Percentiles rank a stretch among this genome's conserved stretches.
These are phyloP conservation scores for Aspergillus baeticus DNA, from an alignment of 495 filamentous ascomycete species.

Conservation along the genomic window DNA sequence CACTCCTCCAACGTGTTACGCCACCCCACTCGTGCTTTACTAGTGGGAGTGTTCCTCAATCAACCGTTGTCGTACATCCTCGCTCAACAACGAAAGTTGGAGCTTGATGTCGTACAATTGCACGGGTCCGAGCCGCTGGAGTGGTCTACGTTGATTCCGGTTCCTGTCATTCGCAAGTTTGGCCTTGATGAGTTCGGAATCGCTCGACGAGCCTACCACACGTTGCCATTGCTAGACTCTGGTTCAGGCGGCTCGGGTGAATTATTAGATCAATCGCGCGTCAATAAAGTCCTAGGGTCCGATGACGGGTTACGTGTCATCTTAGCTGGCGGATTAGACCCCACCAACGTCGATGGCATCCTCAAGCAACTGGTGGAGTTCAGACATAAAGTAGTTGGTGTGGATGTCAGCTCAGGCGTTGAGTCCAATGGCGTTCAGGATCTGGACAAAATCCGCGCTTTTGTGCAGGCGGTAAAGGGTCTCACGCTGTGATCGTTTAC, in stretches of 20 bases:
- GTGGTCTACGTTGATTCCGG: conserved; percentile 82
- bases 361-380: conserved; percentile 56
- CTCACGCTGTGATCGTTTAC: conserved; percentile 24
- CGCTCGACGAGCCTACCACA: conserved; percentile 74
- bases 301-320: conserved; percentile 68
- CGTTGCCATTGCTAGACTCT: conserved; percentile 80
- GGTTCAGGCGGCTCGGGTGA: conserved; percentile 80
- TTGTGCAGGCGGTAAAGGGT: conserved; percentile 71
- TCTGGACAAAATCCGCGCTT: conserved; percentile 75
- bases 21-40: conserved; percentile 62
- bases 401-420: conserved; percentile 94
- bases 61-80: conserved; percentile 82
- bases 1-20: conserved; percentile 52
- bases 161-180: conserved; percentile 86
- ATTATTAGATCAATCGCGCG: conserved; percentile 62
- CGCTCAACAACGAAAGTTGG: conserved; percentile 67
- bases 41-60: conserved; percentile 94
- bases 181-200: conserved; percentile 68
- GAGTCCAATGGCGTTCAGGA: conserved; percentile 82
- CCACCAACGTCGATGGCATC: conserved; percentile 67
- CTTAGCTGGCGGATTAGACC: conserved; percentile 78
- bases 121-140: conserved; percentile 91
- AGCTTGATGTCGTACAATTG: conserved; percentile 88
- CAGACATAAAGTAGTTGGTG: conserved; percentile 64
- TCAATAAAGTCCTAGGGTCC: conserved; percentile 58